These are phyloP conservation scores for Apiosordaria backusii DNA, from an alignment of 495 filamentous ascomycete genomes.

Conservation along the genomic window DNA sequence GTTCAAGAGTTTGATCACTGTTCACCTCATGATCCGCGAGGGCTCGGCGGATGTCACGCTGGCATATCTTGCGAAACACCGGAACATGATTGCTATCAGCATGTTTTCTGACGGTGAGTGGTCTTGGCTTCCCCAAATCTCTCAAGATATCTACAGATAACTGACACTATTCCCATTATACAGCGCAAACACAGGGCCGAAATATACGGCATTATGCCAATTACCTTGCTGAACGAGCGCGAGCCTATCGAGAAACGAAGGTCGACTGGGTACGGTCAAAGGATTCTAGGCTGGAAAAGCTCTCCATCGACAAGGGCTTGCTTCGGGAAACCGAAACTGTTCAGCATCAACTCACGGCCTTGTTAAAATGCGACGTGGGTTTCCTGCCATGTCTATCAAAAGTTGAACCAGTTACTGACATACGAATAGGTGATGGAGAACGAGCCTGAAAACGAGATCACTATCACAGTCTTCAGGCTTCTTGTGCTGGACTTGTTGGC, in stretches of 20 bases:
- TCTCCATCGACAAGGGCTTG: constrained; percentile 89
- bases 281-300: constrained; percentile 75
- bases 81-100: constrained; percentile 79
- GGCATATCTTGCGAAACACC: constrained; percentile 76
- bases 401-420: background rate
- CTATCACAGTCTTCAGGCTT: constrained; percentile 89
- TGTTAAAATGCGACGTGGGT: constrained; percentile 82
- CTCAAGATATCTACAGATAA: constrained; percentile 12
- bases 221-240: constrained; percentile 79
- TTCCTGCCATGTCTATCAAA: background rate
- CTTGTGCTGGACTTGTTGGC: constrained; percentile 86
- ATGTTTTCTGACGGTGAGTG: constrained; percentile 86
- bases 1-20: constrained; percentile 92
- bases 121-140: background rate
- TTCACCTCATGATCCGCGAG: constrained; percentile 96
- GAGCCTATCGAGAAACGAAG: constrained; percentile 76
- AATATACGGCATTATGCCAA: constrained; percentile 91
- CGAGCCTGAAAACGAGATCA: constrained; percentile 96
- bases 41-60: constrained; percentile 87
- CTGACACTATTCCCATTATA: background rate
- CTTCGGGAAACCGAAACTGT: constrained; percentile 89
- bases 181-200: constrained; percentile 90
- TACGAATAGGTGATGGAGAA: constrained; percentile 53
- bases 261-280: constrained; percentile 86
- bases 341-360: constrained; percentile 78